A percentile compares a stretch with the other conserved stretches of the same genome.
These are phyloP conservation scores for Myxozyma sirexii DNA, from an alignment of 805 yeast genomes.

Conservation along the genomic window DNA sequence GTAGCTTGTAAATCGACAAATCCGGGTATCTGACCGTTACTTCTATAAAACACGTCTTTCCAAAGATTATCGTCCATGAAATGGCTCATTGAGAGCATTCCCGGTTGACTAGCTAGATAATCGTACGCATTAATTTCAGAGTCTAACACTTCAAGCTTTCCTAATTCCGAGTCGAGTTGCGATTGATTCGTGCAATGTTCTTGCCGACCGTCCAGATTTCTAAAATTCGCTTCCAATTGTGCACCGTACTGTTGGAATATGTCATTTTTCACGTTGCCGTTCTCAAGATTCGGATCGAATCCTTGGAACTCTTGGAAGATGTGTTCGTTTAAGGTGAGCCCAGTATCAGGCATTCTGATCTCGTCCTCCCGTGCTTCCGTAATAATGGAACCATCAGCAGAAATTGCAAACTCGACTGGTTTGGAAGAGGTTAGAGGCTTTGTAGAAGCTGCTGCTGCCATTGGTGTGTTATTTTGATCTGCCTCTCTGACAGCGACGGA, in stretches of 20 bases:
- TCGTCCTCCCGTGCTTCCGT: constrained; percentile 7
- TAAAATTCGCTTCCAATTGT: too few relatives aligned
- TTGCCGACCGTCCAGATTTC: too few relatives aligned
- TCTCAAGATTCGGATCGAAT: not conserved
- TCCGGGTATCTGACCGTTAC: constrained; percentile 46
- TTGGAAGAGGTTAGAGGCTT: not conserved
- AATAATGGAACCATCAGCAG: not conserved
- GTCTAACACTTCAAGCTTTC: not conserved
- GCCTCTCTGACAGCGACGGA: constrained; percentile 19
- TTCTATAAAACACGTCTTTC: constrained; percentile 6
- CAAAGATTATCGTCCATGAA: constrained; percentile 10
- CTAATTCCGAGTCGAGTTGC: not conserved
- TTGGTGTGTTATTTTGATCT: not conserved
- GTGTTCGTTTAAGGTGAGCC: constrained; percentile 13
- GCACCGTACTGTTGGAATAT: not conserved
- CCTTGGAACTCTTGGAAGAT: constrained; percentile 3
- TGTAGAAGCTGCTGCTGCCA: not conserved
- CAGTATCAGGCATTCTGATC: constrained; percentile 14
- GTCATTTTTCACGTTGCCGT: not conserved
- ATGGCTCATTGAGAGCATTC: constrained; percentile 6
- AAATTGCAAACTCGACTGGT: not conserved
- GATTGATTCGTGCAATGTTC: not conserved
- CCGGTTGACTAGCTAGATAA: not conserved
- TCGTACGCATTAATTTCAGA: constrained; percentile 9
- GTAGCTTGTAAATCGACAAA: constrained; percentile 13